Percentiles rank a stretch among this genome's conserved stretches.
phyloP scores from a whole-genome alignment of 305 asterid genomes.

The Fraxinus greggii region DNA sequence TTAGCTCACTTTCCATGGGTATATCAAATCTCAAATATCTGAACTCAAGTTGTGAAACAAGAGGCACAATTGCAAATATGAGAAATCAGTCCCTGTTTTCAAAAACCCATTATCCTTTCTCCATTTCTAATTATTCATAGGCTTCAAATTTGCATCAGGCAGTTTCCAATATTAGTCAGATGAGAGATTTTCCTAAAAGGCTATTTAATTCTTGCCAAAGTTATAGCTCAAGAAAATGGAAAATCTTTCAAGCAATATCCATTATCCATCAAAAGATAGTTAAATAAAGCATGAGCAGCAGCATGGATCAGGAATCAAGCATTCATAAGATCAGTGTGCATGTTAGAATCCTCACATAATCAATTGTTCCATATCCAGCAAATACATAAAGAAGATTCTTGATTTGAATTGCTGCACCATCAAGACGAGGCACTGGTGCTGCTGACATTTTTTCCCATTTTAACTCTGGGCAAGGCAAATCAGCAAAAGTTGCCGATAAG shows the following conservation, averaged over 20 bases:
- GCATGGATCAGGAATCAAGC: constrained; percentile 11
- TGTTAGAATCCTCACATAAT: constrained; percentile 48
- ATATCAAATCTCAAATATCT: constrained; percentile 17
- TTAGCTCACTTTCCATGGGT: not conserved
- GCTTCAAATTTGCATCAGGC: constrained; percentile 14
- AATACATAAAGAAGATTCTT: constrained; percentile 78
- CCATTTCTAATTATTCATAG: not conserved
- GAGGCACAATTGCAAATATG: not conserved
- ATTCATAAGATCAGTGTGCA: not conserved
- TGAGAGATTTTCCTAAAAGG: not conserved
- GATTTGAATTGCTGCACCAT: constrained; percentile 89
- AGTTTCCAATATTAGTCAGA: not conserved
- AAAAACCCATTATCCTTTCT: not conserved
- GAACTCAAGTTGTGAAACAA: constrained; percentile 2
- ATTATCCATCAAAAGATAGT: not conserved
- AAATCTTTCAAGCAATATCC: not conserved
- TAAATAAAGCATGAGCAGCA: not conserved
- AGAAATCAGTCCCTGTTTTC: not conserved
- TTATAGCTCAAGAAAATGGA: not conserved
- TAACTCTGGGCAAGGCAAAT: constrained; percentile 78
- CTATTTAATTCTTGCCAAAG: not conserved
- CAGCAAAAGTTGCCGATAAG: constrained; percentile 85
- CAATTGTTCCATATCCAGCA: constrained; percentile 97
- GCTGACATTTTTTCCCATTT: constrained; percentile 84
- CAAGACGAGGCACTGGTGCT: constrained; percentile 96